phyloP scores from a whole-genome alignment of 345 rosid species.

The Hypericum perforatum region DNA sequence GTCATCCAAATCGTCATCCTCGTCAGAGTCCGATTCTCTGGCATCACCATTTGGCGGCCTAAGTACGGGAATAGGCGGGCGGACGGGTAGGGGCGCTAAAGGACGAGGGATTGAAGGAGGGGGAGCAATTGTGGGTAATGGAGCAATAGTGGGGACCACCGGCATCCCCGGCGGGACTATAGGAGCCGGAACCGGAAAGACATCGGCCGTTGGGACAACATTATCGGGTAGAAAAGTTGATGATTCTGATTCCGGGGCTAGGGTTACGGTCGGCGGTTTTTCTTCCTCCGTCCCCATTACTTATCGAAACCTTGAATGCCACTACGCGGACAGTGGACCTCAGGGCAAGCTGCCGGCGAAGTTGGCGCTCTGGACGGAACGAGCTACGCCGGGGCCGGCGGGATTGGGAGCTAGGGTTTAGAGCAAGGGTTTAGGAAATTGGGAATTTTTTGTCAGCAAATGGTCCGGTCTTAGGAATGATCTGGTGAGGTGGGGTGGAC shows the following conservation, averaged over 20 bases:
- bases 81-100: conserved; percentile 38
- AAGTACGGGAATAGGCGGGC: conserved; percentile 38
- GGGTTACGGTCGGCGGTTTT: conserved; percentile 19
- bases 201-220: conserved; percentile 24
- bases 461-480: no score
- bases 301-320: no score
- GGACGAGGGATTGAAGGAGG: conserved; percentile 40
- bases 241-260: conserved; percentile 28
- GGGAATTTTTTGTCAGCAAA: no score
- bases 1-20: conserved; percentile 30
- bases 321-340: no score
- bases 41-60: conserved; percentile 52
- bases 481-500: no score
- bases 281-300: conserved; percentile 65
- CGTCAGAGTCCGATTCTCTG: conserved; percentile 51
- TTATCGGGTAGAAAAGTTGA: conserved; percentile 22
- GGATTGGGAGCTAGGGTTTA: no score
- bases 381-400: no score
- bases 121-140: conserved; percentile 38
- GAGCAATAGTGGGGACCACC: conserved; percentile 44
- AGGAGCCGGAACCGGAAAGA: conserved; percentile 27
- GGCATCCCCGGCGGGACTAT: conserved; percentile 22
- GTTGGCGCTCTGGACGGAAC: no score
- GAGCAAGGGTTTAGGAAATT: no score
- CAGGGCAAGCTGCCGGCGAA: no score